phyloP scores from a whole-genome alignment of 2,329 filamentous ascomycete genomes.

The Biscogniauxia marginata region DNA sequence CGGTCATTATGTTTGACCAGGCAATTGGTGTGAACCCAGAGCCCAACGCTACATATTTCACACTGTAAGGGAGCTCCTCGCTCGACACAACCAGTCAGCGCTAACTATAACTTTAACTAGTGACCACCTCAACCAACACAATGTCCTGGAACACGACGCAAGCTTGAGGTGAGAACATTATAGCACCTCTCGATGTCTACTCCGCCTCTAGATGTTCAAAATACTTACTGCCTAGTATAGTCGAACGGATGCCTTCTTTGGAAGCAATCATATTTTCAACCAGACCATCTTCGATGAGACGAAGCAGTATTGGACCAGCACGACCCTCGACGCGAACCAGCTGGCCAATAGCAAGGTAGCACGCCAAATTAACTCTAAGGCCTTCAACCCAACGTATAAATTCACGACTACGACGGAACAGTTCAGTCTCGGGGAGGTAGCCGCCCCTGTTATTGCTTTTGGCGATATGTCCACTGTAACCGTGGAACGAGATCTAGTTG shows the following conservation, averaged over 20 bases:
- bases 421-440: conserved; percentile 50
- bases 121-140: neutral
- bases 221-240: neutral
- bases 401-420: conserved; percentile 41
- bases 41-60: conserved; percentile 37
- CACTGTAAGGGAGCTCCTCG: neutral
- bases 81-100: too few relatives aligned
- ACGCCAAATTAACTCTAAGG: neutral
- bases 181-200: neutral
- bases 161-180: neutral
- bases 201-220: neutral
- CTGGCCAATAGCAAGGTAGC: neutral
- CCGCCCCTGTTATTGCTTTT: conserved; percentile 48
- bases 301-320: conserved; percentile 41
- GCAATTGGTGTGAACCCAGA: conserved; percentile 39
- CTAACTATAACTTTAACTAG: too few relatives aligned
- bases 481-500: conserved; percentile 39
- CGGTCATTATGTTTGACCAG: conserved; percentile 39
- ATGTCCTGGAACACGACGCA: neutral
- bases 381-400: conserved; percentile 33
- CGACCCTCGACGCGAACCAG: conserved; percentile 33
- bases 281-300: conserved; percentile 44
- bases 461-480: conserved; percentile 41
- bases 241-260: neutral
- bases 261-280: conserved; percentile 47